Conservation (phyloP, 306 rosid genomes). For the Oemleria cerasiformis region DNA sequence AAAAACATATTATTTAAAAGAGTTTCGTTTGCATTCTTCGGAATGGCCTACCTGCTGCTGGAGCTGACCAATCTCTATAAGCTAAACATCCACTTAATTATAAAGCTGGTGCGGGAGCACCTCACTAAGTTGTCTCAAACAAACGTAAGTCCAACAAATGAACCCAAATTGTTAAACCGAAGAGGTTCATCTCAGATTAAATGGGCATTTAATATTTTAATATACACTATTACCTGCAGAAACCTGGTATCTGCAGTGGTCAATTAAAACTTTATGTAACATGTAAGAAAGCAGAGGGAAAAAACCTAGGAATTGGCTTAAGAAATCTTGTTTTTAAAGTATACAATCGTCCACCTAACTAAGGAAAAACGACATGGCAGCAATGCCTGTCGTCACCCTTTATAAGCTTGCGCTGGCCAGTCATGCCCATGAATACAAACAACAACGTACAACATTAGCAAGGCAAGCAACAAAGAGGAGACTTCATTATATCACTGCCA, state of each 20-base stretch:
- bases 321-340: slow-evolving; percentile 48
- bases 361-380: slow-evolving; percentile 68
- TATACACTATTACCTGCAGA: slow-evolving; percentile 4
- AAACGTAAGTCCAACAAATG: slow-evolving; percentile 4
- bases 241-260: slow-evolving; percentile 20
- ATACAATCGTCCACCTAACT: slow-evolving; percentile 60
- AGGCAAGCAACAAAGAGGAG: neutral
- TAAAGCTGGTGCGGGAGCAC: neutral
- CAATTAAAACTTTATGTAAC: slow-evolving; percentile 59
- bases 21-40: too few species aligned
- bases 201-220: neutral
- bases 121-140: neutral
- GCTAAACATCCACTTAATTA: neutral
- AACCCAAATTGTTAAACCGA: neutral
- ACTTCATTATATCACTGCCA: neutral
- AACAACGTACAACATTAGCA: slow-evolving; percentile 4
- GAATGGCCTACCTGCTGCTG: neutral
- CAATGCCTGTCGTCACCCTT: slow-evolving; percentile 40
- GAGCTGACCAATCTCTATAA: neutral
- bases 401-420: slow-evolving; percentile 53
- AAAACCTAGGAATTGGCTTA: neutral
- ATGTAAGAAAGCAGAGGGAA: slow-evolving; percentile 43
- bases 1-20: too few species aligned
- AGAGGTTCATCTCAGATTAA: neutral
- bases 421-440: slow-evolving; percentile 37